These are phyloP conservation scores for Diutina neorugosa DNA, from an alignment of 1,139 yeast species.

Conservation along the genomic window DNA sequence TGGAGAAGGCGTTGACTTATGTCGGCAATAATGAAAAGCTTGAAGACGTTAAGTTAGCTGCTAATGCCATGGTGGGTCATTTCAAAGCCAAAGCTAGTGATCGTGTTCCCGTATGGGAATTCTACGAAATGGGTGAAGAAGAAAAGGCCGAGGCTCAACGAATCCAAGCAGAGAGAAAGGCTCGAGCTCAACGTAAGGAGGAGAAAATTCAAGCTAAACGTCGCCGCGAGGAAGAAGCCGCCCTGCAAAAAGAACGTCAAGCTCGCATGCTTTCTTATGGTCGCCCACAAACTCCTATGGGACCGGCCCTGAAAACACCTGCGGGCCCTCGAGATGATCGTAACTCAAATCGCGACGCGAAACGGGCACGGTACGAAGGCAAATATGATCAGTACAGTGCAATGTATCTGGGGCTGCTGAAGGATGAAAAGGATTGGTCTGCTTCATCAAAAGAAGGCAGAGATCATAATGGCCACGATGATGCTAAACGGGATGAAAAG, in stretches of 20 bases:
- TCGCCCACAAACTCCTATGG: background rate
- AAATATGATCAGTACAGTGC: background rate
- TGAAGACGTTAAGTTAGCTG: slow-evolving; percentile 72
- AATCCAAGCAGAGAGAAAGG: background rate
- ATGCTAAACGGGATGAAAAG: background rate
- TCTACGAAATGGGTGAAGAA: slow-evolving; percentile 10
- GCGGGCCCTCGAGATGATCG: background rate
- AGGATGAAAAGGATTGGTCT: background rate
- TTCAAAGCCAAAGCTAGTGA: slow-evolving; percentile 43
- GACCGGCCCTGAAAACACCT: background rate
- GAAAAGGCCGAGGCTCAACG: background rate
- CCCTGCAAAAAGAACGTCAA: background rate
- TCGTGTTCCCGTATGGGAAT: slow-evolving; percentile 52
- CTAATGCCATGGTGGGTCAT: slow-evolving; percentile 68
- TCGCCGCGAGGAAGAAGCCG: background rate
- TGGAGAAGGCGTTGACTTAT: slow-evolving; percentile 35
- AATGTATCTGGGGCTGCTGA: background rate
- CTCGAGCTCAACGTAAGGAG: background rate
- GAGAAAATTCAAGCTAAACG: background rate
- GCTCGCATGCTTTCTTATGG: background rate
- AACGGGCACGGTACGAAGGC: slow-evolving; percentile 1
- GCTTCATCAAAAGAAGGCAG: background rate
- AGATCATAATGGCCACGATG: background rate
- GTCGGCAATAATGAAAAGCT: slow-evolving; percentile 48
- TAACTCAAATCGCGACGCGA: background rate